Conservation (phyloP, 2,329 filamentous ascomycete genomes). For the Fusarium equiseti region DNA sequence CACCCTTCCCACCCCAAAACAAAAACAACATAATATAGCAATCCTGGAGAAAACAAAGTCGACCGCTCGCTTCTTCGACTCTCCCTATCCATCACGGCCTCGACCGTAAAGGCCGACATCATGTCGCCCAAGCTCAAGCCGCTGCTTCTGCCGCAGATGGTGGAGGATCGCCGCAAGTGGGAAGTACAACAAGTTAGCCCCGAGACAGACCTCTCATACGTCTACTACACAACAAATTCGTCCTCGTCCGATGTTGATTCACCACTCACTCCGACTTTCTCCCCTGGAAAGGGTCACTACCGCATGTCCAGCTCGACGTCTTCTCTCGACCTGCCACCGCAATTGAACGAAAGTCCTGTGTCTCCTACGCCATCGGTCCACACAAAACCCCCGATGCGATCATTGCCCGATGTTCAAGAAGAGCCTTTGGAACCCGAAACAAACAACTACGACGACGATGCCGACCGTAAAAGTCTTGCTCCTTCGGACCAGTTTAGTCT, state of each 20-base stretch:
- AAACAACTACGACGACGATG: conserved; percentile 35
- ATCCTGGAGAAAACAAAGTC: not conserved
- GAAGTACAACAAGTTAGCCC: conserved; percentile 52
- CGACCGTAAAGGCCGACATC: conserved; percentile 45
- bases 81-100: conserved; percentile 37
- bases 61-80: conserved; percentile 36
- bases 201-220: conserved; percentile 53
- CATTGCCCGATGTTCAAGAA: conserved; percentile 85
- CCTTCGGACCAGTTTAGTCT: conserved; percentile 57
- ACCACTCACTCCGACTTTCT: conserved; percentile 78
- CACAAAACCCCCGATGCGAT: conserved; percentile 70
- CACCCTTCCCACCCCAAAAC: conserved; percentile 28
- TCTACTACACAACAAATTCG: conserved; percentile 64
- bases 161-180: conserved; percentile 61
- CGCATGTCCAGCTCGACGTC: conserved; percentile 81
- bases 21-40: conserved; percentile 10
- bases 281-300: conserved; percentile 68
- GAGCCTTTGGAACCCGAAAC: conserved; percentile 80
- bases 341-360: conserved; percentile 63
- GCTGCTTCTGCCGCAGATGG: conserved; percentile 65
- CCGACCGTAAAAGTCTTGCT: conserved; percentile 63
- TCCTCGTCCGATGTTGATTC: conserved; percentile 76
- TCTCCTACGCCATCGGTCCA: conserved; percentile 62
- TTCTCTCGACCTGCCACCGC: conserved; percentile 73
- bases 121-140: conserved; percentile 66